Conservation (phyloP, 768 basidiomycete species). For the Pluteus cervinus region DNA sequence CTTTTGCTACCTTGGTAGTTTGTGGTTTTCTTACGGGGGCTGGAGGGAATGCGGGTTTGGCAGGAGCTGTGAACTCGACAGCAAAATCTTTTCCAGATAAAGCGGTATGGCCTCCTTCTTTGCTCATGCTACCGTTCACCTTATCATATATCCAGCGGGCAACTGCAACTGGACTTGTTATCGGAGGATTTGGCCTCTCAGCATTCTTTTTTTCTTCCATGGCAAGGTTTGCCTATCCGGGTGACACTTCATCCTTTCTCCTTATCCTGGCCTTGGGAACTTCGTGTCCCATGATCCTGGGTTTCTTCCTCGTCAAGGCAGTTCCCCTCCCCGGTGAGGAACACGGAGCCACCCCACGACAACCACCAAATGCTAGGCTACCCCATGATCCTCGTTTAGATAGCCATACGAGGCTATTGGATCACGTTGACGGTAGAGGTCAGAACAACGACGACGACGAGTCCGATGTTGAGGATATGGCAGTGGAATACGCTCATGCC, state of each 20-base stretch:
- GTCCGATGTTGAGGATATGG: neutral
- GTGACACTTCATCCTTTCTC: constrained; percentile 73
- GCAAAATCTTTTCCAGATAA: constrained; percentile 78
- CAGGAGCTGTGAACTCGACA: constrained; percentile 69
- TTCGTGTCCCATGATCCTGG: constrained; percentile 72
- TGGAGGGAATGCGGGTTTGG: constrained; percentile 70
- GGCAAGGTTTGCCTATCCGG: constrained; percentile 65
- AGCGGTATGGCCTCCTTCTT: constrained; percentile 37
- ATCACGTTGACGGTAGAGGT: constrained; percentile 2
- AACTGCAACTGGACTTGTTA: constrained; percentile 67
- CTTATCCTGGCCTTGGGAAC: constrained; percentile 75
- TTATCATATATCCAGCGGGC: constrained; percentile 49
- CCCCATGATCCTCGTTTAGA: no score
- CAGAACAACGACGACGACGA: neutral
- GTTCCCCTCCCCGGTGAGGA: constrained; percentile 66
- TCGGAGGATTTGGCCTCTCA: constrained; percentile 86
- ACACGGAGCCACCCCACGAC: neutral
- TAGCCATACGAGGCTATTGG: constrained; percentile 3
- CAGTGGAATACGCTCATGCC: no score
- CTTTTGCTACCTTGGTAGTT: constrained; percentile 45
- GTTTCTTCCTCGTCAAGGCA: constrained; percentile 64
- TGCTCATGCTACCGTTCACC: neutral
- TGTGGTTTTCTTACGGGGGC: constrained; percentile 71
- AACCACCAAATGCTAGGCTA: neutral
- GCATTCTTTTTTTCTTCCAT: constrained; percentile 86